Base-by-base conservation (phyloP, 305 asterid genomes). In the Andrographis paniculata region DNA sequence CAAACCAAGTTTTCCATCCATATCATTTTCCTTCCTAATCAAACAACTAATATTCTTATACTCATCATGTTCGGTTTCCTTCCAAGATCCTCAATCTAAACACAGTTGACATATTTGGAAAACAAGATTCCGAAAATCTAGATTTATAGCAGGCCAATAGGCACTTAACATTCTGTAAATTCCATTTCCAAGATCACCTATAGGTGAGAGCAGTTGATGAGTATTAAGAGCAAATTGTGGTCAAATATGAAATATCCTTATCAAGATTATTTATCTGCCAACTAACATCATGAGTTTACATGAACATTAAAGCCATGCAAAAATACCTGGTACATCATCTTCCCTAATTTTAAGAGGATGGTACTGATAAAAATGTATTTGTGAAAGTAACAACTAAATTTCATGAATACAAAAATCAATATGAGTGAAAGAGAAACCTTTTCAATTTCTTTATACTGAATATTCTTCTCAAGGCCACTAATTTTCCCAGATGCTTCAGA, bases 381-480 rank as follows among this genome's bases (percentile, higher is more conserved):
- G 13, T 6, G 4, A 13, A 13, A 13, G 13, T 9, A 33, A 33
- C 2, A 33, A 24, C 42, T 33, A 17, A 17, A 19, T 44, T 49
- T 18, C 37, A 39, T 21, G 55, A 5, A 20, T 30, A 19, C 11
- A 33, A 30, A 45, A 44, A 33, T 53, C 22, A 30, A 17, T 50
- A 22, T 41, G 47, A 44, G 36, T 41, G 37, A 42, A 10, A 5
- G 17, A 42, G 21, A 52, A 54, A 89, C 99, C 99, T 84, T 82
- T 64, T 92, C 97, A 51, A 92, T 92, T 67, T 87, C 97, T 41
- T 97, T 84, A 64, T 92, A 92, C 57, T 92, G 97, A 51, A 84
- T 92, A 73, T 92, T 79, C 85, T 87, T 92, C 66, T 92, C 97
- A 55, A 87, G 93, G 58, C 96, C 95, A 54, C 96, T 91, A 57